phyloP scores from a whole-genome alignment of 108 stramenopile species.

The Phaeodactylum tricornutum region DNA sequence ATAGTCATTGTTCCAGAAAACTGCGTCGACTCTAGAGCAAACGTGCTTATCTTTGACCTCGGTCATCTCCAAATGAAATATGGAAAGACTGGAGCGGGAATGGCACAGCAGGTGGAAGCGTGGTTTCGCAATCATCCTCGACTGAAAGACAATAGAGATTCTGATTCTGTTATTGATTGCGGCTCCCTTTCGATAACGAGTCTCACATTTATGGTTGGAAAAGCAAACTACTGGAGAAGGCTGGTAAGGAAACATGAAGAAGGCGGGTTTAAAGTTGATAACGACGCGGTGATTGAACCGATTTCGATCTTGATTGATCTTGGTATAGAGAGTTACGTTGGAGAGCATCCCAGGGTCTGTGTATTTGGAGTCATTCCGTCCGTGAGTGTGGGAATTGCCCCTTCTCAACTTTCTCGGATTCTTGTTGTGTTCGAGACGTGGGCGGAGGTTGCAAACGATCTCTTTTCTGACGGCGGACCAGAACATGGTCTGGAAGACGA shows the following conservation, averaged over 20 bases:
- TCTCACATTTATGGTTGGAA: constrained; percentile 24
- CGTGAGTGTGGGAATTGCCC: constrained; percentile 43
- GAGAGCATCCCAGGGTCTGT: constrained; percentile 52
- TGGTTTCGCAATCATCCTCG: constrained; percentile 46
- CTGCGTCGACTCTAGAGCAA: constrained; percentile 43
- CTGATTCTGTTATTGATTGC: constrained; percentile 24
- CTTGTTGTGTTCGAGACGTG: constrained; percentile 47
- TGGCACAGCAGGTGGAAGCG: constrained; percentile 27
- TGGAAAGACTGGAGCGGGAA: constrained; percentile 27
- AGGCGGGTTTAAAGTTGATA: not conserved
- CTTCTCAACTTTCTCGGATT: constrained; percentile 36
- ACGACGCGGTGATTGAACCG: constrained; percentile 51
- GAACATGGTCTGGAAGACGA: too few relatives aligned
- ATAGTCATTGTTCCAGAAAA: constrained; percentile 68
- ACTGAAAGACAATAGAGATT: constrained; percentile 15
- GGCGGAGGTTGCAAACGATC: constrained; percentile 30
- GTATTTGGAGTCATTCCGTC: constrained; percentile 60
- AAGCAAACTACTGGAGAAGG: constrained; percentile 14
- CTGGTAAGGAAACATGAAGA: not conserved
- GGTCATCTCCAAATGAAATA: constrained; percentile 60
- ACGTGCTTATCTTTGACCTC: constrained; percentile 63
- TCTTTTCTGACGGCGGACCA: too few relatives aligned
- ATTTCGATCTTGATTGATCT: constrained; percentile 44
- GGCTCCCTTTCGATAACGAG: constrained; percentile 34
- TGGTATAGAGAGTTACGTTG: constrained; percentile 42